These are phyloP conservation scores for Pterula multifida DNA, from an alignment of 1,284 basidiomycete species.

Conservation along the genomic window DNA sequence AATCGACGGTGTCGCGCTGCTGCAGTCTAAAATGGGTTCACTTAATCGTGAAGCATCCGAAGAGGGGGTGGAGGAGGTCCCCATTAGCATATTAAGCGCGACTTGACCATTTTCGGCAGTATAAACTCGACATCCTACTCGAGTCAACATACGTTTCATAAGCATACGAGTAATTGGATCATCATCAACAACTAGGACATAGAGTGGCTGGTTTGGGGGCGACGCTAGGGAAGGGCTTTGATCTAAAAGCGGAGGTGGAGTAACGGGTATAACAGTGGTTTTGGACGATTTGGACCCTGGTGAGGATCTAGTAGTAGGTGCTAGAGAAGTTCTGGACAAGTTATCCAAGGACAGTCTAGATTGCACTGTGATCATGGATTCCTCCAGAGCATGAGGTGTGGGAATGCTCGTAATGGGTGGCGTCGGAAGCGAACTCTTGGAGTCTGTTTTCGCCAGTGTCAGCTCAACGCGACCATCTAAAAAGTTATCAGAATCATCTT, in stretches of 20 bases:
- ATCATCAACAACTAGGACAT: constrained; percentile 69
- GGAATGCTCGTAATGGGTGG: background rate
- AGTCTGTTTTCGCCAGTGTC: background rate
- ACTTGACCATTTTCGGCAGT: constrained; percentile 83
- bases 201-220: constrained; percentile 20
- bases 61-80: background rate
- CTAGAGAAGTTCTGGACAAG: background rate
- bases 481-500: background rate
- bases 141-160: constrained; percentile 72
- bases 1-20: background rate
- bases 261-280: background rate
- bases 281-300: background rate
- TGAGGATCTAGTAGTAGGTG: background rate
- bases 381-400: background rate
- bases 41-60: background rate
- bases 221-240: background rate
- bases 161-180: constrained; percentile 70
- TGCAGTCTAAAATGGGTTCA: background rate
- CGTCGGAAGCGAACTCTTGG: background rate
- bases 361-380: background rate
- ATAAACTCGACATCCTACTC: constrained; percentile 67
- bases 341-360: background rate
- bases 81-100: constrained; percentile 30
- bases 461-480: background rate
- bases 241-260: background rate